These are phyloP conservation scores for Taphrina deformans DNA, from an alignment of 1,139 yeast genomes.

Conservation along the genomic window DNA sequence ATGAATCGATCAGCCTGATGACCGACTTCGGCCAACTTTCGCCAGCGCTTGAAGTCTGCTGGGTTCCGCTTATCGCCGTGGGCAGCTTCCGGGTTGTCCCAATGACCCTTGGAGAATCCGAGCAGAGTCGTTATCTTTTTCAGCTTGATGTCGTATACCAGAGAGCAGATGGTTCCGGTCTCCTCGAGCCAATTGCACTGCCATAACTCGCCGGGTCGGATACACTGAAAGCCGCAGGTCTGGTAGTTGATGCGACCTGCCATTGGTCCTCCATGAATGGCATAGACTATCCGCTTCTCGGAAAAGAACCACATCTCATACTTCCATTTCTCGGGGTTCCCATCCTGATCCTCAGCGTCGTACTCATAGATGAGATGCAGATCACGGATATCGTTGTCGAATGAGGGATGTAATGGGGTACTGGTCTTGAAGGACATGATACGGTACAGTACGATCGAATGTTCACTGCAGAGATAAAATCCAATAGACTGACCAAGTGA, in stretches of 20 bases:
- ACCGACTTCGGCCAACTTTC: constrained; percentile 1
- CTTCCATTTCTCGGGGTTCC: not conserved
- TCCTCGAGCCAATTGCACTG: constrained; percentile 19
- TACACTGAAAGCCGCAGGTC: not conserved
- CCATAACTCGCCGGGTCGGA: constrained; percentile 5
- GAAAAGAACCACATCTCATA: constrained; percentile 3
- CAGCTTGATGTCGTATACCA: constrained; percentile 5
- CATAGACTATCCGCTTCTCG: not conserved
- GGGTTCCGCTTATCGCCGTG: constrained; percentile 15
- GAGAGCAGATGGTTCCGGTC: constrained; percentile 9
- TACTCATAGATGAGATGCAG: constrained; percentile 4
- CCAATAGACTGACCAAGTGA: too few species aligned
- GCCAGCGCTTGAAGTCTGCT: not conserved
- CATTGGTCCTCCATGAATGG: constrained; percentile 2
- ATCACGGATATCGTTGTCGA: not conserved
- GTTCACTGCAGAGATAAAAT: too few species aligned
- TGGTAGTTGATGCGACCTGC: constrained; percentile 6
- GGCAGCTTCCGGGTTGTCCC: constrained; percentile 5
- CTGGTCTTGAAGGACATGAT: not conserved
- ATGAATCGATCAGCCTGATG: constrained; percentile 6
- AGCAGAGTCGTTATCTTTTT: constrained; percentile 2
- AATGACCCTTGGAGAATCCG: constrained; percentile 11
- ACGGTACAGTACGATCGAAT: too few species aligned
- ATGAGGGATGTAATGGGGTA: not conserved
- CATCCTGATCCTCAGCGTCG: not conserved